These are phyloP conservation scores for Pichia nakasei DNA, from an alignment of 805 yeast species.

Conservation along the genomic window DNA sequence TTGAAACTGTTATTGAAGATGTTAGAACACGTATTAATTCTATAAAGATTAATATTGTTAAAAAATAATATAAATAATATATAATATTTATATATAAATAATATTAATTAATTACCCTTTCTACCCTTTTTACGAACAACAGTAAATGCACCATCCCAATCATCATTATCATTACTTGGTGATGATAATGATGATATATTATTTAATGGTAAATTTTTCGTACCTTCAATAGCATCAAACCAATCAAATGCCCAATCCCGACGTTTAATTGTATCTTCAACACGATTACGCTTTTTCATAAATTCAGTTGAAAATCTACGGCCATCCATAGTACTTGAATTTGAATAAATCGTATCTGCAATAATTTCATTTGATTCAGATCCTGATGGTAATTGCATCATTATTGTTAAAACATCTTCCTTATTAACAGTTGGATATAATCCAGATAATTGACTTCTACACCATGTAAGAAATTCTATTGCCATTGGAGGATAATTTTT, in stretches of 20 bases:
- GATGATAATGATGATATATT: not conserved
- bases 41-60: conserved; percentile 1
- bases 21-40: conserved; percentile 11
- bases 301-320: conserved; percentile 90
- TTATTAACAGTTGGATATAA: conserved; percentile 68
- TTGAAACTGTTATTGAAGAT: conserved; percentile 14
- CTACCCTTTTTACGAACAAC: conserved; percentile 55
- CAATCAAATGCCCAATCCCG: conserved; percentile 46
- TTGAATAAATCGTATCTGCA: conserved; percentile 84
- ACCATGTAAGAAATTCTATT: conserved; percentile 65
- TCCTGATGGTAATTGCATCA: conserved; percentile 71
- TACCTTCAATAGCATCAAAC: conserved; percentile 48
- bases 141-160: conserved; percentile 41
- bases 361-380: conserved; percentile 75
- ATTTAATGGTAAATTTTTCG: not conserved
- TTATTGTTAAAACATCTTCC: conserved; percentile 70
- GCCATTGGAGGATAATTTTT: conserved; percentile 25
- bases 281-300: conserved; percentile 62
- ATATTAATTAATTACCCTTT: conserved; percentile 2
- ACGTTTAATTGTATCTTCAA: conserved; percentile 47
- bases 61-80: not conserved
- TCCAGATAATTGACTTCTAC: conserved; percentile 53
- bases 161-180: conserved; percentile 29
- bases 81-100: not conserved
- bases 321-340: conserved; percentile 88